Conservation (phyloP, 179 eudicot species). For the Beta lomatogona region DNA sequence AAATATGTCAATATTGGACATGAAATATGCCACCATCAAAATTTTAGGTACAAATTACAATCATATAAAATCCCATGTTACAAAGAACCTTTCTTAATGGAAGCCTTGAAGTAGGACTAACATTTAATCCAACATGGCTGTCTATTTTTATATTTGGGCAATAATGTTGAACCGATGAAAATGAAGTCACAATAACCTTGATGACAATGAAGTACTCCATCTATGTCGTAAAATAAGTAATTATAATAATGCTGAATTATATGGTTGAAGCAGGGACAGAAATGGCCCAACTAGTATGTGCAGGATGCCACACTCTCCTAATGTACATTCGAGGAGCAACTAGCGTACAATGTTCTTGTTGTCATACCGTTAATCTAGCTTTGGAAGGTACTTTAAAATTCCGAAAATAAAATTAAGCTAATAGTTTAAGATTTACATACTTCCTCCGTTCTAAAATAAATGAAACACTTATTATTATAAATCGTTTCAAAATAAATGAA, state of each 20-base stretch:
- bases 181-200: not conserved
- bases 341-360: conserved; percentile 89
- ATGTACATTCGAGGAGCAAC: conserved; percentile 95
- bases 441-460: too few species aligned
- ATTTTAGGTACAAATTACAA: too few species aligned
- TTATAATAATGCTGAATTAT: too few species aligned
- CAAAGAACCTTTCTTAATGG: too few species aligned
- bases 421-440: not conserved
- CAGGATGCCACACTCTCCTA: conserved; percentile 89
- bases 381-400: conserved; percentile 57
- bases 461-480: too few species aligned
- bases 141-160: not conserved
- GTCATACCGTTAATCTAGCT: conserved; percentile 84
- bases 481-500: too few species aligned
- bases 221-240: too few species aligned
- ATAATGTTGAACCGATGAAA: not conserved
- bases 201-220: not conserved
- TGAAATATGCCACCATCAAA: too few species aligned
- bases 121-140: not conserved
- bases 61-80: too few species aligned
- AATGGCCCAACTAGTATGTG: conserved; percentile 89
- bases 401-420: not conserved
- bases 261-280: conserved; percentile 69
- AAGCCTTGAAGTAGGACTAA: too few species aligned
- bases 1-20: too few species aligned